phyloP scores from a whole-genome alignment of 352 stramenopile species.

The Phytophthora pluvialis region DNA sequence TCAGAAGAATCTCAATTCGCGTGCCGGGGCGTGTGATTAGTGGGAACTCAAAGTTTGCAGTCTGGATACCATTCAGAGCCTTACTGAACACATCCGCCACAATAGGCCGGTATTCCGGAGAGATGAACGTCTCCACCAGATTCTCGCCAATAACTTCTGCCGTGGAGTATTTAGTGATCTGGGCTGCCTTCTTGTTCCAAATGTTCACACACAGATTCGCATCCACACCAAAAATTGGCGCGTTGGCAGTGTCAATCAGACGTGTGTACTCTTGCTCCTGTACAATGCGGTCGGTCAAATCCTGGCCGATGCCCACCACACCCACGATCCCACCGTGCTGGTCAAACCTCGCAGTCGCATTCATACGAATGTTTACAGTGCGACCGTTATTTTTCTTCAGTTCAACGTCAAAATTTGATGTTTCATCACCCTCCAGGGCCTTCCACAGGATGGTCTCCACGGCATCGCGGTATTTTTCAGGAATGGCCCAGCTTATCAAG shows the following conservation, averaged over 20 bases:
- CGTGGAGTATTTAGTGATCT: slow-evolving; percentile 88
- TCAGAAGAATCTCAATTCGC: slow-evolving; percentile 79
- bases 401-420: slow-evolving; percentile 86
- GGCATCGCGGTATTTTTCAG: slow-evolving; percentile 56
- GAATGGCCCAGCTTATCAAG: slow-evolving; percentile 67
- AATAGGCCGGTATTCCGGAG: slow-evolving; percentile 66
- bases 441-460: slow-evolving; percentile 61
- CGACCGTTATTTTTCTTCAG: slow-evolving; percentile 72
- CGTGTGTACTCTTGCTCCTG: slow-evolving; percentile 90
- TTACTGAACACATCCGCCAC: slow-evolving; percentile 79
- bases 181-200: slow-evolving; percentile 92
- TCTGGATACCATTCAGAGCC: slow-evolving; percentile 73
- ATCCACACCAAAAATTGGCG: slow-evolving; percentile 93
- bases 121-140: slow-evolving; percentile 88
- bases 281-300: slow-evolving; percentile 86
- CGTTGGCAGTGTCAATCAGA: slow-evolving; percentile 92
- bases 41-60: slow-evolving; percentile 89
- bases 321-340: slow-evolving; percentile 81
- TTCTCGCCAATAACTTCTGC: slow-evolving; percentile 84
- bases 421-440: slow-evolving; percentile 67
- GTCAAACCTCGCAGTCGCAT: slow-evolving; percentile 71
- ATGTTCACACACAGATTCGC: slow-evolving; percentile 89
- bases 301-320: slow-evolving; percentile 88
- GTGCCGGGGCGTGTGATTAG: slow-evolving; percentile 77
- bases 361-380: slow-evolving; percentile 73